Conservation (phyloP, 306 rosid genomes). For the Astragalus glycyphyllos region DNA sequence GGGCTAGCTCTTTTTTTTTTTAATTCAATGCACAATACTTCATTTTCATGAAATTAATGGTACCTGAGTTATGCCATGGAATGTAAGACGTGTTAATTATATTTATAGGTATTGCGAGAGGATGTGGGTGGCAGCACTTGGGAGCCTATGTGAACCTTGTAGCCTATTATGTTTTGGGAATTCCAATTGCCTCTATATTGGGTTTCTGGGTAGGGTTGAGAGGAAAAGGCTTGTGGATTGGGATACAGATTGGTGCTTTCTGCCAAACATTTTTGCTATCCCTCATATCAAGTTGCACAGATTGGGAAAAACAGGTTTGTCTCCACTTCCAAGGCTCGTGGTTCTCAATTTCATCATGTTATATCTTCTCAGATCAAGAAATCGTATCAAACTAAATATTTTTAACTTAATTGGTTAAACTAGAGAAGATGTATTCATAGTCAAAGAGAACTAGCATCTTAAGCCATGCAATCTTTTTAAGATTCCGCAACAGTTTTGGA, state of each 20-base stretch:
- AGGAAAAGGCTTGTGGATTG: conserved; percentile 83
- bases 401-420: background rate
- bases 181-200: conserved; percentile 64
- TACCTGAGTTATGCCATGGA: conserved; percentile 11
- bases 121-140: conserved; percentile 76
- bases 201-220: conserved; percentile 58
- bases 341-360: background rate
- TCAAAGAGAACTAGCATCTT: conserved; percentile 27
- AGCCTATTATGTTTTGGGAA: conserved; percentile 71
- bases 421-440: conserved; percentile 9
- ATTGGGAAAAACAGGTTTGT: conserved; percentile 73
- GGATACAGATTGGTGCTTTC: conserved; percentile 60
- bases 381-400: background rate
- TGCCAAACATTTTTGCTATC: conserved; percentile 55
- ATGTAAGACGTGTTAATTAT: background rate
- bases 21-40: conserved; percentile 14
- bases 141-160: conserved; percentile 81
- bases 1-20: background rate
- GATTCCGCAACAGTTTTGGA: background rate
- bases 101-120: conserved; percentile 71
- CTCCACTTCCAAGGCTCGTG: conserved; percentile 28
- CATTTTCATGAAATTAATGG: conserved; percentile 17
- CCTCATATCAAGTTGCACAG: conserved; percentile 52
- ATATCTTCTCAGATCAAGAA: background rate
- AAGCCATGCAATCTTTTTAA: background rate